These are phyloP conservation scores for Cryphonectria nitschkei DNA, from an alignment of 2,329 filamentous ascomycete genomes.

Conservation along the genomic window DNA sequence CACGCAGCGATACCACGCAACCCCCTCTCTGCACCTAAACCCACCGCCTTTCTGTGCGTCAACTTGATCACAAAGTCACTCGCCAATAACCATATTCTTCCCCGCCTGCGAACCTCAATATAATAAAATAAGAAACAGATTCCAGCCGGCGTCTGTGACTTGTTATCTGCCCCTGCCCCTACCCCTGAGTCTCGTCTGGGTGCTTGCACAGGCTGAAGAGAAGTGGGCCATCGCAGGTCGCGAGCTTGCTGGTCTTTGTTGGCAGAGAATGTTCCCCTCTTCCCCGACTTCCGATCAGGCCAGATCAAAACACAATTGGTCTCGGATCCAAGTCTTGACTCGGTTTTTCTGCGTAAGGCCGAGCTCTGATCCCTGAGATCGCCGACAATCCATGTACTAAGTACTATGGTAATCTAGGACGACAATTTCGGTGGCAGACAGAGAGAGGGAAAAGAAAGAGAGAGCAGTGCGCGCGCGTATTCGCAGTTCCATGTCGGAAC, in stretches of 20 bases:
- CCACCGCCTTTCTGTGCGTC: neutral
- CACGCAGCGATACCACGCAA: slow-evolving; percentile 18
- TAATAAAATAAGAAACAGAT: no score
- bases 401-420: neutral
- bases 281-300: slow-evolving; percentile 21
- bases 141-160: neutral
- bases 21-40: slow-evolving; percentile 9
- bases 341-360: slow-evolving; percentile 19
- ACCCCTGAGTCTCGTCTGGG: neutral
- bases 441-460: neutral
- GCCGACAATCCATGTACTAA: slow-evolving; percentile 12
- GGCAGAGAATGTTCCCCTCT: slow-evolving; percentile 20
- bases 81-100: neutral
- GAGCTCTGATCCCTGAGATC: slow-evolving; percentile 22
- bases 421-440: neutral
- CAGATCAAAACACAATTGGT: slow-evolving; percentile 14
- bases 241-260: slow-evolving; percentile 19
- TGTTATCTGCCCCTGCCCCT: neutral
- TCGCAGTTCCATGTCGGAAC: slow-evolving; percentile 20
- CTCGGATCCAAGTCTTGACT: slow-evolving; percentile 21
- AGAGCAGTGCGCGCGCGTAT: slow-evolving; percentile 11
- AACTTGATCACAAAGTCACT: neutral
- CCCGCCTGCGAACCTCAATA: neutral
- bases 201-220: neutral
- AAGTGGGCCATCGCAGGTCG: neutral